Conservation (phyloP, 768 basidiomycete species). For the Lactarius quietus region DNA sequence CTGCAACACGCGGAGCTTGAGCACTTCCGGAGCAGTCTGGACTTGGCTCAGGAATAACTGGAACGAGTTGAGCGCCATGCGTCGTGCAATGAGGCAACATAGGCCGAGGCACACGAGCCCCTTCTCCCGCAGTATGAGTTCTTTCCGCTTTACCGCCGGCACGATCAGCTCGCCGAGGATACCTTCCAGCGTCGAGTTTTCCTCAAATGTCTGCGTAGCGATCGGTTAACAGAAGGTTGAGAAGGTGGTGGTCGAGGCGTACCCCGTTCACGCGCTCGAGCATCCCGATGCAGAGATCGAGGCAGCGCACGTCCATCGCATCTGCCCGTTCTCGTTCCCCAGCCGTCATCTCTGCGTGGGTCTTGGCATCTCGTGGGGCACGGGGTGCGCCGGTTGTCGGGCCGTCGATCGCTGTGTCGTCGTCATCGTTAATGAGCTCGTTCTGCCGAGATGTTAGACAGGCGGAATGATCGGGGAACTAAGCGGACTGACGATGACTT, state of each 20-base stretch:
- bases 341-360: conserved; percentile 44
- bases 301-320: conserved; percentile 66
- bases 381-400: conserved; percentile 27
- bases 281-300: conserved; percentile 76
- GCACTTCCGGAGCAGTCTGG: conserved; percentile 54
- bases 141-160: conserved; percentile 86
- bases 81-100: conserved; percentile 82
- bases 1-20: conserved; percentile 71
- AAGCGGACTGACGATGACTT: conserved; percentile 24
- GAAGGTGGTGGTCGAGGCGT: conserved; percentile 32
- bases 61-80: conserved; percentile 62
- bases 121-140: conserved; percentile 73
- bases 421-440: conserved; percentile 33
- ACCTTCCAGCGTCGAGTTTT: conserved; percentile 69
- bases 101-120: conserved; percentile 78
- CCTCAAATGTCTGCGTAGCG: conserved; percentile 48
- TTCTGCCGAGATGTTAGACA: conserved; percentile 22
- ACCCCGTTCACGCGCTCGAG: conserved; percentile 85
- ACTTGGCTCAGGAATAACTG: conserved; percentile 82
- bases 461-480: neutral
- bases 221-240: neutral
- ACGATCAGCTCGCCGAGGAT: conserved; percentile 78
- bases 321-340: conserved; percentile 60
- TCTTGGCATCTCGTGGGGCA: conserved; percentile 33
- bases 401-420: conserved; percentile 35